Evolutionary conservation across 106 monocot genomes (phyloP), one percentile per base, ranked within the genome.

Genomic region (Agapanthus africanus): DNA sequence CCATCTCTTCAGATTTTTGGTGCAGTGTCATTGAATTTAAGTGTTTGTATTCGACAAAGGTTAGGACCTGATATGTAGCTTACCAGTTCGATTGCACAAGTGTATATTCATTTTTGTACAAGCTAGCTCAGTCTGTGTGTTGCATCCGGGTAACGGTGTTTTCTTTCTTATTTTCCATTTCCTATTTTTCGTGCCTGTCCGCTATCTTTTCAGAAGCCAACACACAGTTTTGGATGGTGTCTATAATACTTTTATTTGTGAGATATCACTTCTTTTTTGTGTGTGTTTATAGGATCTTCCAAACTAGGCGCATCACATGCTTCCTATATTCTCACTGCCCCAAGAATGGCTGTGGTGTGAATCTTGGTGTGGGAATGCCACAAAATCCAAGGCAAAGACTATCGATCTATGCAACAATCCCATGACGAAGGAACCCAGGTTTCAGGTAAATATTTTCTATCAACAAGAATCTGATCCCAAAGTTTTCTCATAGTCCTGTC

Each of bases 301-400:
- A 40, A 95, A 95, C 74, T 95, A 95, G 70, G 91, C 95, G 25
- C 95, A 95, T 70, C 95, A 95, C 63, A 86, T 81, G 0, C 91
- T 95, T 25, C 95, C 95, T 6, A 95, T 95, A 79, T 91, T 91
- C 67, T 95, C 95, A 25, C 91, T 95, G 59, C 95, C 95, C 15
- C 95, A 91, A 84, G 95, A 95, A 80, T 95, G 91, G 95, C 79
- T 95, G 3, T 95, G 95, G 95, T 95, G 95, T 71, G 95, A 95
- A 67, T 95, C 95, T 54, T 95, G 95, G 95, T 95, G 95, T 65
- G 95, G 95, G 30, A 91, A 95, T 77, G 86, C 88, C 1, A 95
- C 95, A 30, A 95, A 91, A 52, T 68, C 83, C 7, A 91, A 79
- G 68, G 95, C 95, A 40, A 95, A 91, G 54, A 95, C 95, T 42